phyloP scores from a whole-genome alignment of 352 stramenopile species.

The Phytophthora tentaculata region DNA sequence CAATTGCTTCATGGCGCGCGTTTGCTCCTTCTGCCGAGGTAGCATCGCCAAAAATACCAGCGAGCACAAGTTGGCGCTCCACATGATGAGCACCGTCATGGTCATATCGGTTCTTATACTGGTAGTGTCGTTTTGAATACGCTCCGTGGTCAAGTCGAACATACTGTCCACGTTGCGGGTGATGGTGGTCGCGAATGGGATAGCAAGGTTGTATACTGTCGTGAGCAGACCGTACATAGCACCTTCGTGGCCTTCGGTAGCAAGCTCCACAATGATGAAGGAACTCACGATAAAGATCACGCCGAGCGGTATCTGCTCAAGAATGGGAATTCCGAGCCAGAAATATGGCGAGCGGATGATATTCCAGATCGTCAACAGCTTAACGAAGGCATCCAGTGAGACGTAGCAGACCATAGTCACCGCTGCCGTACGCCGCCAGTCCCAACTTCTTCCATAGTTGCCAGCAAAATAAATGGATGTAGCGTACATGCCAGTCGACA shows the following conservation, averaged over 20 bases:
- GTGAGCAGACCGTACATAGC: slow-evolving; percentile 71
- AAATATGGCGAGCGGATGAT: slow-evolving; percentile 57
- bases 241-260: slow-evolving; percentile 60
- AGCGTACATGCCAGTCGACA: slow-evolving; percentile 44
- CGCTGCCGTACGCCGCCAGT: slow-evolving; percentile 50
- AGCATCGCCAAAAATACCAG: slow-evolving; percentile 58
- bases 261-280: slow-evolving; percentile 69
- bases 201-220: slow-evolving; percentile 60
- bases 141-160: slow-evolving; percentile 52
- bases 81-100: slow-evolving; percentile 61
- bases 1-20: slow-evolving; percentile 63
- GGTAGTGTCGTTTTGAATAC: slow-evolving; percentile 57
- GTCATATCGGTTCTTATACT: slow-evolving; percentile 53
- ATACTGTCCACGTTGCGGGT: slow-evolving; percentile 49
- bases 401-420: slow-evolving; percentile 45
- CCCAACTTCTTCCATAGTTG: slow-evolving; percentile 60
- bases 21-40: slow-evolving; percentile 68
- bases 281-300: slow-evolving; percentile 63
- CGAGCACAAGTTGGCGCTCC: slow-evolving; percentile 55
- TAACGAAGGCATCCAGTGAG: slow-evolving; percentile 45
- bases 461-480: slow-evolving; percentile 53
- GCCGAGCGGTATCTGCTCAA: slow-evolving; percentile 53
- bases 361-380: slow-evolving; percentile 59
- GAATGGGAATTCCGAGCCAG: slow-evolving; percentile 50
- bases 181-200: slow-evolving; percentile 51